phyloP scores from a whole-genome alignment of 2,329 filamentous ascomycete species.

The Fusarium illudens region DNA sequence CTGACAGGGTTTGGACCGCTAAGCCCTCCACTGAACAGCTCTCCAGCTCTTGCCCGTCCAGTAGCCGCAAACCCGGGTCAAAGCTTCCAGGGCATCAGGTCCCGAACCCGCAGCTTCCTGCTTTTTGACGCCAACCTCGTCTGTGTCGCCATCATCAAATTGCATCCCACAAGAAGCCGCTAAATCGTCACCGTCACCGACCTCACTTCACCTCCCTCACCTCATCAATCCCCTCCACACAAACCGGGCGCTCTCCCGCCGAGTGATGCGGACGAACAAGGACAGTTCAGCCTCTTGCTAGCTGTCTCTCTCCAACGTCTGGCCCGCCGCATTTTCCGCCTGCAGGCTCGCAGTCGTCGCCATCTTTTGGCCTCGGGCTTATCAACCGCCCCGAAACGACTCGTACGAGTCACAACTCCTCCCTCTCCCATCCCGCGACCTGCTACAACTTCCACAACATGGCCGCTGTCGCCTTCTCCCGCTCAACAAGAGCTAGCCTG shows the following conservation, averaged over 20 bases:
- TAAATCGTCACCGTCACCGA: constrained; percentile 37
- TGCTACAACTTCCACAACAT: constrained; percentile 44
- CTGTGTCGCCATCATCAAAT: constrained; percentile 40
- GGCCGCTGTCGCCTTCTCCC: constrained; percentile 54
- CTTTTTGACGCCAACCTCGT: constrained; percentile 40
- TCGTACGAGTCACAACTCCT: constrained; percentile 32
- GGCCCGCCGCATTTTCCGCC: constrained; percentile 6
- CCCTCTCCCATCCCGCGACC: constrained; percentile 15
- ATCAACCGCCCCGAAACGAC: constrained; percentile 34
- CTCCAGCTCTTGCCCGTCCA: not conserved
- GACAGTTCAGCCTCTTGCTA: constrained; percentile 36
- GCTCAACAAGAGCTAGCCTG: constrained; percentile 52
- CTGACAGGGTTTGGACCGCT: constrained; percentile 27
- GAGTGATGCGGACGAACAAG: constrained; percentile 37
- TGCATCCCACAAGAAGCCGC: constrained; percentile 31
- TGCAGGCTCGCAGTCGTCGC: constrained; percentile 3
- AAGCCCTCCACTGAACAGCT: constrained; percentile 5
- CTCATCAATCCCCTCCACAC: constrained; percentile 11
- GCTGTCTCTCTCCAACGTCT: constrained; percentile 21
- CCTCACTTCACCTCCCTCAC: no score
- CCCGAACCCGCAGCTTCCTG: constrained; percentile 3
- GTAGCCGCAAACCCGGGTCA: constrained; percentile 28
- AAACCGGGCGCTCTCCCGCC: constrained; percentile 16
- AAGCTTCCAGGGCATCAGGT: constrained; percentile 35
- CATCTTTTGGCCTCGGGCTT: constrained; percentile 24